These are phyloP conservation scores for Camellia oleifera DNA, from an alignment of 179 eudicot species.

Conservation along the genomic window DNA sequence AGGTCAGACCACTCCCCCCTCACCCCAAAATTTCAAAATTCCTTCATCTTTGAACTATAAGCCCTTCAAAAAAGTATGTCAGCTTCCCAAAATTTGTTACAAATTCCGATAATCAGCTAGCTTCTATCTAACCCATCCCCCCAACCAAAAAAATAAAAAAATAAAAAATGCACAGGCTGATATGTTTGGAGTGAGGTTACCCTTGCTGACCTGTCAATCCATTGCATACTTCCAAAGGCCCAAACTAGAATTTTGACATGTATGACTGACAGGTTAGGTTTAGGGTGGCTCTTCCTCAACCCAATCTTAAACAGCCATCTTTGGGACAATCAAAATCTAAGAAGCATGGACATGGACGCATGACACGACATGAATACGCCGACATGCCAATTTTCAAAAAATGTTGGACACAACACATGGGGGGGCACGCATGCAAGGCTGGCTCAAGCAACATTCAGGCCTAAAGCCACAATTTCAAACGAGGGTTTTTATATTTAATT, in stretches of 20 bases:
- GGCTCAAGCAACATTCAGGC: no score
- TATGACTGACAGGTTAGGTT: background rate
- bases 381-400: no score
- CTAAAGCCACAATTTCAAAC: no score
- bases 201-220: background rate
- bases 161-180: background rate
- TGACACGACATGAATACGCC: no score
- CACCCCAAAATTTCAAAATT: background rate
- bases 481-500: no score
- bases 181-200: background rate
- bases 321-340: no score
- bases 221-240: background rate
- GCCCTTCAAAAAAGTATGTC: background rate
- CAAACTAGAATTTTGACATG: background rate
- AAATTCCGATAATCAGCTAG: background rate
- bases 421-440: no score
- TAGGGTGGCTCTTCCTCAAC: background rate
- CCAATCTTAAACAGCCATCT: slow-evolving; percentile 1
- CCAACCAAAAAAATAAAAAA: background rate
- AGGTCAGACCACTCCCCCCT: background rate
- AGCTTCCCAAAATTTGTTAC: background rate
- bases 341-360: no score
- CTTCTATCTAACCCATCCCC: background rate
- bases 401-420: no score
- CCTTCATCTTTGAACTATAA: background rate